These are phyloP conservation scores for Mucor indicus DNA, from an alignment of 371 early-diverging fungal genomes.

Conservation along the genomic window DNA sequence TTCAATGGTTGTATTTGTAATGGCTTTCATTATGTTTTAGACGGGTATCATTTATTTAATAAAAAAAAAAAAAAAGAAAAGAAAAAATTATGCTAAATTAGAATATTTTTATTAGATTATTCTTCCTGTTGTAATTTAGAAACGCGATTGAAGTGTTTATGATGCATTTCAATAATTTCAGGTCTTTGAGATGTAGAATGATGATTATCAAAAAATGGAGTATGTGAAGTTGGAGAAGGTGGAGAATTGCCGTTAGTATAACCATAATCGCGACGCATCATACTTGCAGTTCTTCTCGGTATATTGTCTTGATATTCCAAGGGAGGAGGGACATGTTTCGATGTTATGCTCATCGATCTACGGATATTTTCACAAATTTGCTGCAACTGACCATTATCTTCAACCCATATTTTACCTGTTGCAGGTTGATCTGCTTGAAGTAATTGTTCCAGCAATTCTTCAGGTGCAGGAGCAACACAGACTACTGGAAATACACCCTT, in stretches of 20 bases:
- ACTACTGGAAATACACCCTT: constrained; percentile 74
- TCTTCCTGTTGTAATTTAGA: too few species aligned
- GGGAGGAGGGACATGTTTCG: constrained; percentile 6
- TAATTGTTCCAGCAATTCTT: constrained; percentile 36
- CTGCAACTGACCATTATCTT: constrained; percentile 20
- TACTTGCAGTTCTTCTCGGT: constrained; percentile 47
- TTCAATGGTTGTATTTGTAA: too few species aligned
- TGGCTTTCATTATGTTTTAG: too few species aligned
- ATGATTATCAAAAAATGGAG: constrained; percentile 34
- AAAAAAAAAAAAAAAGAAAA: too few species aligned
- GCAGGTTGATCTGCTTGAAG: constrained; percentile 14
- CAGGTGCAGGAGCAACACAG: constrained; percentile 48
- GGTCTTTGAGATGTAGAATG: too few species aligned
- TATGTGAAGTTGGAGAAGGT: constrained; percentile 36
- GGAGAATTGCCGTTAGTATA: constrained; percentile 35
- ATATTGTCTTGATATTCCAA: constrained; percentile 28
- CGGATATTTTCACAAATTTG: constrained; percentile 16
- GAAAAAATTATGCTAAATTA: too few species aligned
- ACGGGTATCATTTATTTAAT: too few species aligned
- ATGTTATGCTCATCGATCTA: constrained; percentile 15
- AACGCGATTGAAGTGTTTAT: too few species aligned
- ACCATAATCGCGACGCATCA: constrained; percentile 26
- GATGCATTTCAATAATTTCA: too few species aligned
- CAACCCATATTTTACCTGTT: constrained; percentile 28
- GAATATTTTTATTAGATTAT: too few species aligned